A percentile compares a stretch with the other conserved stretches of the same genome.
phyloP scores from a whole-genome alignment of 1,284 basidiomycete species.

The Microbotryum violaceum region DNA sequence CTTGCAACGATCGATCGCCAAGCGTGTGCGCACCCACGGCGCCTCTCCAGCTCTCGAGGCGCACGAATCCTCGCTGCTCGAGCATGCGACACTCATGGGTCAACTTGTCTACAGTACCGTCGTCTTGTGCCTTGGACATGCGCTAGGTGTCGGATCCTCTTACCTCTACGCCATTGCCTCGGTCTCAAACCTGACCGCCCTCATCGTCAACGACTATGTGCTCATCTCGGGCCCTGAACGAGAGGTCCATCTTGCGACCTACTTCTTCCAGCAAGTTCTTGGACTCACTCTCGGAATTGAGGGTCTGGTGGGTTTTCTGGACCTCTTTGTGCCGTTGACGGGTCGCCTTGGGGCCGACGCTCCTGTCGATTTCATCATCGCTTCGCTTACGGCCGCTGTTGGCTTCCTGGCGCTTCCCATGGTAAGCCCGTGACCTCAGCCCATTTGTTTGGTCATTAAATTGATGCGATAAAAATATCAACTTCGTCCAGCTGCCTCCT shows the following conservation, averaged over 20 bases:
- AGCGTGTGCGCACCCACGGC: slow-evolving; percentile 20
- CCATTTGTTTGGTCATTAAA: rapidly evolving
- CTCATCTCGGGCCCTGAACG: slow-evolving; percentile 24
- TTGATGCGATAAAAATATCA: not conserved
- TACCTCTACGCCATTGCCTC: slow-evolving; percentile 51
- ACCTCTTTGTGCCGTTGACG: slow-evolving; percentile 88
- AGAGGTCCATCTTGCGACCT: slow-evolving; percentile 42
- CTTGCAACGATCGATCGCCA: slow-evolving; percentile 24
- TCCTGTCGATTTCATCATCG: slow-evolving; percentile 84
- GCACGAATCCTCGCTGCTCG: slow-evolving; percentile 42
- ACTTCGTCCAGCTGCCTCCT: slow-evolving; percentile 14
- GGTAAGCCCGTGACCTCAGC: slow-evolving; percentile 1
- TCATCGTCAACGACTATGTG: slow-evolving; percentile 53
- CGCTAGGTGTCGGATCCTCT: slow-evolving; percentile 59
- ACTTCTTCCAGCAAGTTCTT: slow-evolving; percentile 58
- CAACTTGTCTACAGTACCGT: slow-evolving; percentile 55
- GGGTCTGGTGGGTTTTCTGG: slow-evolving; percentile 60
- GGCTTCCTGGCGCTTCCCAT: slow-evolving; percentile 23
- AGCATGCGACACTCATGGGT: slow-evolving; percentile 56
- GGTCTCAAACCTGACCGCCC: slow-evolving; percentile 35
- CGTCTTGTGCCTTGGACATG: slow-evolving; percentile 52
- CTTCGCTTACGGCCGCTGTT: slow-evolving; percentile 45
- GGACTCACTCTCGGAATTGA: slow-evolving; percentile 58
- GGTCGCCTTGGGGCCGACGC: slow-evolving; percentile 48
- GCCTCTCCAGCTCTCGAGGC: slow-evolving; percentile 13